Evolutionary conservation across 768 basidiomycete species (phyloP).

Genomic region (Collybia nuda): DNA sequence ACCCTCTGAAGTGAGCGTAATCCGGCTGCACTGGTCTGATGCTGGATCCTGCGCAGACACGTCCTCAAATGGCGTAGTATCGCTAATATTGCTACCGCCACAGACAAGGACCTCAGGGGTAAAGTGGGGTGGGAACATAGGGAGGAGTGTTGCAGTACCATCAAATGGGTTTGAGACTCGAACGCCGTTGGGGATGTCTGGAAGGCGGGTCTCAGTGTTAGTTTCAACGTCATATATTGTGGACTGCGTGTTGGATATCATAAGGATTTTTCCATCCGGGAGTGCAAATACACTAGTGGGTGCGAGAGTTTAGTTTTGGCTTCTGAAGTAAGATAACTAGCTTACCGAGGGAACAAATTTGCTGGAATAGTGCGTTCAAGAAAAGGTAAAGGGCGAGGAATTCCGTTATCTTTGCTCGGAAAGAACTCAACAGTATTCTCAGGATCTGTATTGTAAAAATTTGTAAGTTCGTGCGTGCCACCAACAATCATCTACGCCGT

Average conservation of each 20-base stretch:
- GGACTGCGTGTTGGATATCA: constrained; percentile 39
- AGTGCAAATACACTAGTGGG: constrained; percentile 26
- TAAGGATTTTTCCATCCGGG: constrained; percentile 40
- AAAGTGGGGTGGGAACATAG: constrained; percentile 32
- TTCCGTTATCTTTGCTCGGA: constrained; percentile 31
- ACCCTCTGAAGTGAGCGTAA: constrained; percentile 39
- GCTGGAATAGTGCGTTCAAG: constrained; percentile 23
- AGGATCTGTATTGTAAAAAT: constrained; percentile 25
- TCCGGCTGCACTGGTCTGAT: constrained; percentile 39
- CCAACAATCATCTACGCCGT: constrained; percentile 1
- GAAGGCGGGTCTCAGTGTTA: constrained; percentile 36
- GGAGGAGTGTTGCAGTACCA: constrained; percentile 34
- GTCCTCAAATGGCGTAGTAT: constrained; percentile 23
- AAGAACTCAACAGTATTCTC: not conserved
- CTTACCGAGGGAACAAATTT: constrained; percentile 21
- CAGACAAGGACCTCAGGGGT: constrained; percentile 48
- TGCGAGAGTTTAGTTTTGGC: not conserved
- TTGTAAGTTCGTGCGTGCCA: constrained; percentile 25
- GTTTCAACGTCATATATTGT: constrained; percentile 41
- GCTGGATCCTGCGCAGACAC: constrained; percentile 40
- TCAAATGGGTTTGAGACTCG: constrained; percentile 40
- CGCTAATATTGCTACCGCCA: constrained; percentile 36
- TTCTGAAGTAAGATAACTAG: constrained; percentile 6
- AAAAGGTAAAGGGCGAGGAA: constrained; percentile 25
- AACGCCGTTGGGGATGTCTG: constrained; percentile 43